Base-by-base conservation (phyloP, 495 filamentous ascomycete genomes). In the Penicillium argentinense region DNA sequence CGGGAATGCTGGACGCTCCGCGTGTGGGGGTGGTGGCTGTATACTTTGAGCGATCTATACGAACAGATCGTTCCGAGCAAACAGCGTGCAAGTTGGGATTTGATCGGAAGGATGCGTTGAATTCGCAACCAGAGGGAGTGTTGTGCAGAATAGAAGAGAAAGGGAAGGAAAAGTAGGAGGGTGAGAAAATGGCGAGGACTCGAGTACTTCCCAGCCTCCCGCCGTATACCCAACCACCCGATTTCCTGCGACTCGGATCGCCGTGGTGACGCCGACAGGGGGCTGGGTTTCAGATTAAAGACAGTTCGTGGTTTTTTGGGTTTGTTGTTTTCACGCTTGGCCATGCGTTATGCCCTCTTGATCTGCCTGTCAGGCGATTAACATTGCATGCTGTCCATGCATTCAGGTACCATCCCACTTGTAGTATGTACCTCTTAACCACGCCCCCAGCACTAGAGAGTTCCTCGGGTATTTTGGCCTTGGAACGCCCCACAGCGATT, bases 221-320 rank as follows among this genome's bases (percentile, higher is more conserved):
- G 40, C 42, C 42, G 44, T 47, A 59, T 58, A 62, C 66, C 69
- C 71, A 74, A 71, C 71, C 71, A 71, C 71, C 71, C 60, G 46
- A 69, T 67, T 74, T 74, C 43, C 32, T 36, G 33, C 33, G 33
- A 45, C 49, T 47, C 39, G 39, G n/a, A n/a, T n/a, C n/a, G n/a
- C n/a, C n/a, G n/a, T n/a, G n/a, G n/a, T n/a, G n/a, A n/a, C n/a
- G n/a, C n/a, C n/a, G n/a, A n/a, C n/a, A 13, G 49, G 51, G 51
- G 60, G 62, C 58, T 66, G 65, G 62, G 52, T 60, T 54, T 59
- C 50, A 50, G 16, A 49, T 57, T 44, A 13, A 51, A 30, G 28
- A 36, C 29, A 11, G 18, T 38, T 28, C 32, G n/a, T n/a, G n/a
- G n/a, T n/a, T n/a, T n/a, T n/a, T n/a, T n/a, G n/a, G n/a, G n/a